Conservation (phyloP, 208 protist genomes). For the Trypanosoma congolense region DNA sequence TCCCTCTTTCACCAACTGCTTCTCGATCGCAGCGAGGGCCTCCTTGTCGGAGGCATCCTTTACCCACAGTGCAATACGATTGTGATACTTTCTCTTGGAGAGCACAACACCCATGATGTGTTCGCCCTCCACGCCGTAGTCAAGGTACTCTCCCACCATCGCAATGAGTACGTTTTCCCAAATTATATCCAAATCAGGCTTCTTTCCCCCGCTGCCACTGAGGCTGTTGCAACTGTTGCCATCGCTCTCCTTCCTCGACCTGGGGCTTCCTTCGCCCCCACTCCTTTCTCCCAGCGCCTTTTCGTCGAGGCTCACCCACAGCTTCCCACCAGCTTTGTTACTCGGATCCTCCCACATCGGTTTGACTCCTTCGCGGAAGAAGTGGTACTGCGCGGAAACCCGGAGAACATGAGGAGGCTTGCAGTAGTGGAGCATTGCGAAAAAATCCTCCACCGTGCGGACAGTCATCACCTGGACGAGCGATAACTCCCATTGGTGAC, state of each 20-base stretch:
- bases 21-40: constrained; percentile 43
- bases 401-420: constrained; percentile 79
- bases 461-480: constrained; percentile 76
- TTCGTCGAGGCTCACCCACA: constrained; percentile 61
- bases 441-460: constrained; percentile 85
- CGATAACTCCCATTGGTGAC: constrained; percentile 69
- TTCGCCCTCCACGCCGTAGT: constrained; percentile 28
- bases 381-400: constrained; percentile 84
- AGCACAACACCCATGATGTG: constrained; percentile 71
- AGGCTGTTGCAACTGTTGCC: constrained; percentile 9
- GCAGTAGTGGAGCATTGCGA: constrained; percentile 75
- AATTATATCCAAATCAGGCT: constrained; percentile 53
- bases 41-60: constrained; percentile 42
- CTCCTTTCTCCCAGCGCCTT: constrained; percentile 11
- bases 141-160: constrained; percentile 74
- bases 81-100: constrained; percentile 75
- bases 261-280: neutral
- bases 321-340: constrained; percentile 81
- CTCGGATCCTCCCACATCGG: constrained; percentile 89
- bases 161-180: constrained; percentile 83
- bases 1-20: constrained; percentile 38
- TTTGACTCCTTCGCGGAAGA: constrained; percentile 87
- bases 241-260: neutral
- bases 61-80: constrained; percentile 73
- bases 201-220: constrained; percentile 17